phyloP scores from a whole-genome alignment of 352 stramenopile genomes.

The Phytopythium ostracodes region DNA sequence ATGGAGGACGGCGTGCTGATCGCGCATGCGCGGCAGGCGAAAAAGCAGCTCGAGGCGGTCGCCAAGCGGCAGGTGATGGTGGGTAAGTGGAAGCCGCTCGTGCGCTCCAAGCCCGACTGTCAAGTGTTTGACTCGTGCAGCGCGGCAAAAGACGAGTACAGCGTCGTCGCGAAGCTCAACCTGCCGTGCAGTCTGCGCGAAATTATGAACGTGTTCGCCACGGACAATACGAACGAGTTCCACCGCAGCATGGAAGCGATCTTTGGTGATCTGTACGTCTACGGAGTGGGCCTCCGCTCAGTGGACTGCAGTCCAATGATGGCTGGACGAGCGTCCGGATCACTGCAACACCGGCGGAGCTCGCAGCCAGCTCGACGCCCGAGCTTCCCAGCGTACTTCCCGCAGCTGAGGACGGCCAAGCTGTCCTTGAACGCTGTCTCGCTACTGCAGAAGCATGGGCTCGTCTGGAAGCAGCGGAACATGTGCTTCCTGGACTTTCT shows the following conservation, averaged over 20 bases:
- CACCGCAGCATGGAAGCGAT: conserved; percentile 61
- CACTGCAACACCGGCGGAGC: neutral
- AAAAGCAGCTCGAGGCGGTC: conserved; percentile 37
- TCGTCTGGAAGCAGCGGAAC: conserved; percentile 44
- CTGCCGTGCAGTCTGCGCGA: conserved; percentile 51
- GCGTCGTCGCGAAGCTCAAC: conserved; percentile 56
- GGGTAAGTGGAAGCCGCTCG: conserved; percentile 41
- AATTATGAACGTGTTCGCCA: conserved; percentile 56
- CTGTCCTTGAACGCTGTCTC: conserved; percentile 51
- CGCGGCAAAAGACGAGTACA: conserved; percentile 44
- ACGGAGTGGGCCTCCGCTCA: conserved; percentile 36
- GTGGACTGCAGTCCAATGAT: conserved; percentile 25
- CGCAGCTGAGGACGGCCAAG: conserved; percentile 21
- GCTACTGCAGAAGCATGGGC: conserved; percentile 40
- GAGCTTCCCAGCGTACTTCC: conserved; percentile 1
- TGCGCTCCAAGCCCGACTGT: conserved; percentile 26
- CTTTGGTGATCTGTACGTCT: conserved; percentile 62
- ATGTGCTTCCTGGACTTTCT: conserved; percentile 61
- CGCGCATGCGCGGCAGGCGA: conserved; percentile 26
- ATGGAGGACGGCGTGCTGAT: conserved; percentile 32
- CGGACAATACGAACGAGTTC: conserved; percentile 39
- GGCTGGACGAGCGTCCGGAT: neutral
- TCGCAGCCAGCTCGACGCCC: neutral
- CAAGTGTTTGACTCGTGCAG: conserved; percentile 49
- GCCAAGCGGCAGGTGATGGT: conserved; percentile 41